Evolutionary conservation across 257 asterid species (phyloP).

Genomic region (Oldenlandia corymbosa): DNA sequence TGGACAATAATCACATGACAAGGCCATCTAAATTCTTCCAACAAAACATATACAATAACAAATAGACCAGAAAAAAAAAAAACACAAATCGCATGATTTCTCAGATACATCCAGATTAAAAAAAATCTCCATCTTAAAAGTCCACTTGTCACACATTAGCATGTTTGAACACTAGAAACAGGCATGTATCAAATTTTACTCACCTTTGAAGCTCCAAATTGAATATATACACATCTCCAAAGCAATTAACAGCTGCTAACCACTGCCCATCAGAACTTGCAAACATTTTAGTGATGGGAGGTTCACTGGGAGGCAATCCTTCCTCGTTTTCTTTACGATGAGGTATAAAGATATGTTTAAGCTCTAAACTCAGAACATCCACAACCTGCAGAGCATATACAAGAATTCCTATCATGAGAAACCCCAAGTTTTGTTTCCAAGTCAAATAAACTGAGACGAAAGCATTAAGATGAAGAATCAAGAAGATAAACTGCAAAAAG

Average conservation of each 20-base stretch:
- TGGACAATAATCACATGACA: background rate
- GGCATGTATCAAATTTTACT: background rate
- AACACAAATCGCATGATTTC: background rate
- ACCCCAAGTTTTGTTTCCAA: too few relatives aligned
- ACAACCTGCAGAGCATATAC: conserved; percentile 48
- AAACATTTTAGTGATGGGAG: conserved; percentile 86
- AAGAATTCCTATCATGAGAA: too few relatives aligned
- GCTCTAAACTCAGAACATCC: conserved; percentile 40
- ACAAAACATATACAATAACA: background rate
- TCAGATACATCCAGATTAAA: background rate
- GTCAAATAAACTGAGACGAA: too few relatives aligned
- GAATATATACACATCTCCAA: conserved; percentile 78
- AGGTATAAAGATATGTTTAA: conserved; percentile 59
- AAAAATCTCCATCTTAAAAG: background rate
- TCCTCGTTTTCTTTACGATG: conserved; percentile 44
- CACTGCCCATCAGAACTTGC: conserved; percentile 74
- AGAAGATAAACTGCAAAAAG: too few relatives aligned
- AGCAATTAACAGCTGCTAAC: conserved; percentile 89
- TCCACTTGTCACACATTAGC: background rate
- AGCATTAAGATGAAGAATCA: too few relatives aligned
- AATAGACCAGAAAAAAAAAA: background rate
- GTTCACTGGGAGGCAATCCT: conserved; percentile 61
- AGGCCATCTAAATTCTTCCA: background rate
- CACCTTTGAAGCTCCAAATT: conserved; percentile 81
- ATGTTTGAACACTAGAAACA: background rate